A percentile compares a stretch with the other conserved stretches of the same genome.
These are phyloP conservation scores for Monotropa hypopitys DNA, from an alignment of 179 eudicot genomes.

Conservation along the genomic window DNA sequence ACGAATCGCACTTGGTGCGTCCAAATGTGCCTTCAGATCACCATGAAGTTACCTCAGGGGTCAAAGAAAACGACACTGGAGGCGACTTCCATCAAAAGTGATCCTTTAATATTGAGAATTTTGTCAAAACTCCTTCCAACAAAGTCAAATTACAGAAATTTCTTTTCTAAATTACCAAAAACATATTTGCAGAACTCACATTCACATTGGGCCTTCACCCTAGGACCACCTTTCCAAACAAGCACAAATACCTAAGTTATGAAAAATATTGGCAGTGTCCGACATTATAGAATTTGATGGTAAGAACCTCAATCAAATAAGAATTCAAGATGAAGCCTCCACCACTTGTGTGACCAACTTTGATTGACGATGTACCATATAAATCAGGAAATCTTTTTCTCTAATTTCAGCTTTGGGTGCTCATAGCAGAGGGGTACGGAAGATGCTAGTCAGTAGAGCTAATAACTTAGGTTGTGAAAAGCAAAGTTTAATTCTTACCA, in stretches of 20 bases:
- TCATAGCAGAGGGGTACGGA: neutral
- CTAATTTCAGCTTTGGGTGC: neutral
- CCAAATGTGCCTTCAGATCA: neutral
- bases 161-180: neutral
- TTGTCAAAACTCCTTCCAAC: neutral
- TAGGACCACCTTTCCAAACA: neutral
- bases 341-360: neutral
- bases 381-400: neutral
- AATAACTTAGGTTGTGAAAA: neutral
- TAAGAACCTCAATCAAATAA: neutral
- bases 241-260: neutral
- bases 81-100: neutral
- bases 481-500: constrained; percentile 36
- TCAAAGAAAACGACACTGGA: neutral
- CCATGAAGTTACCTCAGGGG: neutral
- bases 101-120: neutral
- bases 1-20: neutral
- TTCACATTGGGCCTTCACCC: neutral
- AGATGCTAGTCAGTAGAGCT: neutral
- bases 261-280: neutral
- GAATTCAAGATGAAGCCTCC: neutral
- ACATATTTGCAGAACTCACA: neutral
- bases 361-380: neutral
- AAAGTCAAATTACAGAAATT: neutral
- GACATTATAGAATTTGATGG: neutral